Conservation (phyloP, 257 asterid species). For the Gynochthodes officinalis region DNA sequence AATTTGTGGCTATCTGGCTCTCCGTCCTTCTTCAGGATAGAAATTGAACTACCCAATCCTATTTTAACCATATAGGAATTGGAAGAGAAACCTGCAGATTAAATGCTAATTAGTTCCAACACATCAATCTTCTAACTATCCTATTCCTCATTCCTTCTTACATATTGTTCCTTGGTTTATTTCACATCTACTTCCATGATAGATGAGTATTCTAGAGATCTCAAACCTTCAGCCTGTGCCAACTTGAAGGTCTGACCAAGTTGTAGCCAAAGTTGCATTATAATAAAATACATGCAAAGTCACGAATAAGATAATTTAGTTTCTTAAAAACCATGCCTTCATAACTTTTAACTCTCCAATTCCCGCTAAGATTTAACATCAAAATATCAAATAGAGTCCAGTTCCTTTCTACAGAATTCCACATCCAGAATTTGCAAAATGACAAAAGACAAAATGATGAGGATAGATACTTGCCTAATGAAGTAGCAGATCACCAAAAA, state of each 20-base stretch:
- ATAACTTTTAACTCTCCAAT: not conserved
- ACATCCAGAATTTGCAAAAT: not conserved
- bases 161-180: not conserved
- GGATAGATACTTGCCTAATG: slow-evolving; percentile 54
- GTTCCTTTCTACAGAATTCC: not conserved
- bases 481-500: slow-evolving; percentile 60
- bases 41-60: slow-evolving; percentile 5
- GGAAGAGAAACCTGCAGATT: slow-evolving; percentile 72
- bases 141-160: not conserved
- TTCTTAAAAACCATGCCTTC: not conserved
- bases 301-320: not conserved
- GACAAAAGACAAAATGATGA: not conserved
- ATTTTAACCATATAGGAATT: slow-evolving; percentile 50
- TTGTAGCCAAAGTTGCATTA: not conserved
- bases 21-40: slow-evolving; percentile 2
- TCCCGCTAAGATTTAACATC: not conserved
- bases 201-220: not conserved
- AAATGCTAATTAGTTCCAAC: not conserved
- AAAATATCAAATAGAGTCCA: not conserved
- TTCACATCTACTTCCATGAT: not conserved
- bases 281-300: not conserved
- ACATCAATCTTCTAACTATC: not conserved
- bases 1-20: not conserved
- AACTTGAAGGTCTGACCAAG: not conserved
- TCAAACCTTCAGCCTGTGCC: not conserved